phyloP scores from a whole-genome alignment of 2,329 filamentous ascomycete species.

The Dryadomyces quercus-mongolicae region DNA sequence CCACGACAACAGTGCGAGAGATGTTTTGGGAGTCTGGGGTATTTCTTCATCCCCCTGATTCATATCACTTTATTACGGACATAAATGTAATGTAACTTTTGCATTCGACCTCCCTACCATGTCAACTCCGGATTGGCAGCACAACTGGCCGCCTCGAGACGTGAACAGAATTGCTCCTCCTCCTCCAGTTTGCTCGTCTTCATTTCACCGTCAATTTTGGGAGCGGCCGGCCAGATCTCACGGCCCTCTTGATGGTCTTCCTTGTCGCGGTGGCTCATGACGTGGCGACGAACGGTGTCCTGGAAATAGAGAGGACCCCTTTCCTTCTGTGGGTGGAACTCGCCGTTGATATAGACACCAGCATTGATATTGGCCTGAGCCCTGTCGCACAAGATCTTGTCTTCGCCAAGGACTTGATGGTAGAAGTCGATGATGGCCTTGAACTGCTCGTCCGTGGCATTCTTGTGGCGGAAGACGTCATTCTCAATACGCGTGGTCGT shows the following conservation, averaged over 20 bases:
- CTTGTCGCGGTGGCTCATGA: slow-evolving; percentile 17
- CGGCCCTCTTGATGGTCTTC: slow-evolving; percentile 12
- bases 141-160: not conserved
- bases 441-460: slow-evolving; percentile 34
- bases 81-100: not conserved
- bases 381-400: slow-evolving; percentile 35
- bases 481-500: slow-evolving; percentile 32
- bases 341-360: slow-evolving; percentile 37
- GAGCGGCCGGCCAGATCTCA: slow-evolving; percentile 21
- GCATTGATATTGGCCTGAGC: slow-evolving; percentile 37
- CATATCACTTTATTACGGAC: too few relatives aligned
- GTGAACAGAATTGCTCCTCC: slow-evolving; percentile 17
- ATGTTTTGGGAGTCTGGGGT: slow-evolving; percentile 2
- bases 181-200: slow-evolving; percentile 15
- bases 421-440: slow-evolving; percentile 32
- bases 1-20: not conserved
- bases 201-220: slow-evolving; percentile 12
- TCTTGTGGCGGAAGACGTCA: slow-evolving; percentile 37
- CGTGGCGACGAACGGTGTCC: slow-evolving; percentile 14
- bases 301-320: slow-evolving; percentile 39
- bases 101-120: too few relatives aligned
- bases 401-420: slow-evolving; percentile 37
- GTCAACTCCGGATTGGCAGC: not conserved
- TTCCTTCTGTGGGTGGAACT: slow-evolving; percentile 38
- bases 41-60: not conserved